Evolutionary conservation across 176 grass and related monocot species (phyloP), one percentile per base, ranked within the genome.

Genomic region (Bolboschoenus planiculmis): DNA sequence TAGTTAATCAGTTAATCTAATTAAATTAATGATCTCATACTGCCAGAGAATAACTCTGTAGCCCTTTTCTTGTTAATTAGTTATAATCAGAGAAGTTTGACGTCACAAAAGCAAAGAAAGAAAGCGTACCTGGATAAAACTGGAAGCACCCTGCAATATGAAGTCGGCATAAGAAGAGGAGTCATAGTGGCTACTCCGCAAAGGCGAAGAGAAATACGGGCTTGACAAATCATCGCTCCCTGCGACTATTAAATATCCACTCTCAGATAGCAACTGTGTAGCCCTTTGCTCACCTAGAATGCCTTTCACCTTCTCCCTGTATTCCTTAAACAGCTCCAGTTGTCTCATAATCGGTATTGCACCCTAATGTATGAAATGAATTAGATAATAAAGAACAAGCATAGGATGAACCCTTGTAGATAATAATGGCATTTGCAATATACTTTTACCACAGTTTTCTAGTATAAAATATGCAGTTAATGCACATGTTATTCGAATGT

Each of bases 161-260:
- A 94, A 85, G 0, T 15, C 0, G 2, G 87, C 90, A 84, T 94
- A 94, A 8, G 88, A 76, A 36, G 76, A 79, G 66, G 84, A 78
- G 78, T 92, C 86, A 76, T 92, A 95, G 16, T 10, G 3, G 40
- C 64, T 79, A 0, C 82, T 65, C 24, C 84, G 10, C 0, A 90
- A 90, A 8, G 87, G 77, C 67, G 85, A 16, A 0, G 87, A 81
- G 89, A 94, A 94, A 83, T 91, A 94, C 21, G 85, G 87, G 71
- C 87, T 93, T 14, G 91, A 84, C 20, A 97, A 68, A 87, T 97
- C 94, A 77, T 97, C 84, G 58, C 86, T 93, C n/a, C 91, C 91
- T 1, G 87, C 83, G 21, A 63, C 63, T 7, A 88, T 50, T 8
- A 84, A 0, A 34, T 80, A 88, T 33, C 80, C 18, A 67, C 74